These are phyloP conservation scores for Pseudozyma flocculosa DNA, from an alignment of 1,284 basidiomycete species.

Conservation along the genomic window DNA sequence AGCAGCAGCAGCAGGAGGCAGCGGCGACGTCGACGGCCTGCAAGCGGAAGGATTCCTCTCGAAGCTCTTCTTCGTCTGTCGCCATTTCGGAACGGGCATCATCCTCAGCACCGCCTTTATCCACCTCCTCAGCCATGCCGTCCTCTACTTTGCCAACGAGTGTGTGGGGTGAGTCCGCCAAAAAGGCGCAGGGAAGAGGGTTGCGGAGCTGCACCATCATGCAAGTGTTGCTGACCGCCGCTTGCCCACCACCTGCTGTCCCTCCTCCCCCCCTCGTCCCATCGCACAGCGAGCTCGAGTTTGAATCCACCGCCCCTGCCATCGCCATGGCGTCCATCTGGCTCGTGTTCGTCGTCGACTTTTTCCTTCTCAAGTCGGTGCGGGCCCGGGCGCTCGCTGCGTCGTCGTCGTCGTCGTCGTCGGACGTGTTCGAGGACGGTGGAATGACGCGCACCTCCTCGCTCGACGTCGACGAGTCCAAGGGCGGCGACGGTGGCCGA, in stretches of 20 bases:
- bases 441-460: too few relatives aligned
- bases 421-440: too few relatives aligned
- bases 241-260: too few relatives aligned
- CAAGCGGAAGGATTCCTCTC: too few relatives aligned
- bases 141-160: constrained; percentile 57
- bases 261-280: too few relatives aligned
- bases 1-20: too few relatives aligned
- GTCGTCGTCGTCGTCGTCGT: too few relatives aligned
- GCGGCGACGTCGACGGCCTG: not conserved
- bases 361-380: constrained; percentile 11
- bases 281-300: constrained; percentile 55
- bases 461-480: too few relatives aligned
- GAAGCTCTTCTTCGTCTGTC: constrained; percentile 27
- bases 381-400: not conserved
- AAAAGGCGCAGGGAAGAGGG: too few relatives aligned
- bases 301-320: constrained; percentile 60
- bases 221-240: too few relatives aligned
- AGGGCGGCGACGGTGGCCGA: too few relatives aligned
- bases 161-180: constrained; percentile 46
- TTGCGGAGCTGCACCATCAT: too few relatives aligned
- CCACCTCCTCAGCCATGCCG: constrained; percentile 61
- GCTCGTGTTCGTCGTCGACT: constrained; percentile 57
- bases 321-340: constrained; percentile 52
- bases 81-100: constrained; percentile 57
- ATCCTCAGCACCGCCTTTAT: constrained; percentile 61